These are phyloP conservation scores for Tremella mesenterica DNA, from an alignment of 768 basidiomycete genomes.

Conservation along the genomic window DNA sequence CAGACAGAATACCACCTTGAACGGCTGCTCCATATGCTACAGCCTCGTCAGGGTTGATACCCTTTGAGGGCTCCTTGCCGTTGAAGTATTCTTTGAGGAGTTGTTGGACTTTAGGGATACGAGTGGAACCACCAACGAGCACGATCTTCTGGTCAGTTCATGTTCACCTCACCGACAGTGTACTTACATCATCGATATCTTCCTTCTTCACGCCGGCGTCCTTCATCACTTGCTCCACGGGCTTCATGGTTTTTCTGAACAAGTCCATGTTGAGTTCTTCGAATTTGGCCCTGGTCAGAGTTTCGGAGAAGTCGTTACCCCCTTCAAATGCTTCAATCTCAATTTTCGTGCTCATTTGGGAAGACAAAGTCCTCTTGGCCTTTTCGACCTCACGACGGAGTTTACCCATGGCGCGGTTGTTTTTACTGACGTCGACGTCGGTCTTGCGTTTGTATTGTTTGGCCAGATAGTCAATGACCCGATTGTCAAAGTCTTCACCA, in stretches of 20 bases:
- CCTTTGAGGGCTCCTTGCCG: conserved; percentile 97
- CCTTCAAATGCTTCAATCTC: conserved; percentile 95
- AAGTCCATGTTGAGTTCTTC: conserved; percentile 98
- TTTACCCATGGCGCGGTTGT: conserved; percentile 78
- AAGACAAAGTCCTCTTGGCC: conserved; percentile 85
- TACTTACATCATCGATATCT: conserved; percentile 71
- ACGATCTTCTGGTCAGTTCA: conserved; percentile 54
- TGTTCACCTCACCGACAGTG: neutral
- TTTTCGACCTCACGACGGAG: conserved; percentile 90
- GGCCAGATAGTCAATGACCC: conserved; percentile 91
- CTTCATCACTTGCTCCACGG: conserved; percentile 97
- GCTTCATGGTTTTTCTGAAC: conserved; percentile 99
- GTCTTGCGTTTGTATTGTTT: conserved; percentile 96
- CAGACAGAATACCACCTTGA: conserved; percentile 95
- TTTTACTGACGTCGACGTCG: conserved; percentile 68
- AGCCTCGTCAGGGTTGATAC: conserved; percentile 98
- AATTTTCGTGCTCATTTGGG: conserved; percentile 78
- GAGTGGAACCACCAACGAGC: conserved; percentile 94
- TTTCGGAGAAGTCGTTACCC: conserved; percentile 91
- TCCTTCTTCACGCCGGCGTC: conserved; percentile 98
- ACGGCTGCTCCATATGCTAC: conserved; percentile 99
- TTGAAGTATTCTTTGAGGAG: conserved; percentile 98
- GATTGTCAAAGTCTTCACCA: conserved; percentile 97
- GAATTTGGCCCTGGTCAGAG: conserved; percentile 91
- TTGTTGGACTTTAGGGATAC: conserved; percentile 95